These are phyloP conservation scores for Linanthus parryae DNA, from an alignment of 148 eudicot genomes.

Conservation along the genomic window DNA sequence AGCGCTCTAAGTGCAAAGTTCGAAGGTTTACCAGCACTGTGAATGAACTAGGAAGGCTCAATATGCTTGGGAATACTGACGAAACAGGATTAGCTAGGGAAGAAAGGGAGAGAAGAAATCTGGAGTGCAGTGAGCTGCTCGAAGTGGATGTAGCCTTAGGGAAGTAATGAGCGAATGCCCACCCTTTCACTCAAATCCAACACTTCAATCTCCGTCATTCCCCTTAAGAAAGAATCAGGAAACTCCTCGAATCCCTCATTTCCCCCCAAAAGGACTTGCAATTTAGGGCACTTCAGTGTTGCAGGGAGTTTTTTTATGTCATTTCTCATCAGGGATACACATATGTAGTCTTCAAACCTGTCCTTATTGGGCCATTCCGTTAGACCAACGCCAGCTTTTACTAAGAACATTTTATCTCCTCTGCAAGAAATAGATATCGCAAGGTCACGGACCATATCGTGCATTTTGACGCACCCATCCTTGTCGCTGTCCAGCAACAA, in stretches of 20 bases:
- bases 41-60: neutral
- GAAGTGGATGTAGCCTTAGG: neutral
- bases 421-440: neutral
- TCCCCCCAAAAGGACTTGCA: neutral
- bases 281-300: neutral
- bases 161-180: neutral
- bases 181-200: constrained; percentile 3
- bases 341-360: neutral
- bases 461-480: neutral
- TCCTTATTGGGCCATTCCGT: neutral
- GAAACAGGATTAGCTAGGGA: too few species aligned
- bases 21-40: neutral
- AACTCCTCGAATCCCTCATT: neutral
- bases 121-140: neutral
- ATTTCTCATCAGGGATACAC: constrained; percentile 1
- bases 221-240: neutral
- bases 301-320: neutral
- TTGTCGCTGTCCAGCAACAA: neutral
- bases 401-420: neutral
- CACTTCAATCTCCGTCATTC: neutral
- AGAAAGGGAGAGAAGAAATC: too few species aligned
- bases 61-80: too few species aligned
- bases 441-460: constrained; percentile 3
- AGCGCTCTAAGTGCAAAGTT: neutral
- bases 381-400: neutral